Evolutionary conservation across 2,329 filamentous ascomycete species (phyloP).

Genomic region (Neurospora sp.): DNA sequence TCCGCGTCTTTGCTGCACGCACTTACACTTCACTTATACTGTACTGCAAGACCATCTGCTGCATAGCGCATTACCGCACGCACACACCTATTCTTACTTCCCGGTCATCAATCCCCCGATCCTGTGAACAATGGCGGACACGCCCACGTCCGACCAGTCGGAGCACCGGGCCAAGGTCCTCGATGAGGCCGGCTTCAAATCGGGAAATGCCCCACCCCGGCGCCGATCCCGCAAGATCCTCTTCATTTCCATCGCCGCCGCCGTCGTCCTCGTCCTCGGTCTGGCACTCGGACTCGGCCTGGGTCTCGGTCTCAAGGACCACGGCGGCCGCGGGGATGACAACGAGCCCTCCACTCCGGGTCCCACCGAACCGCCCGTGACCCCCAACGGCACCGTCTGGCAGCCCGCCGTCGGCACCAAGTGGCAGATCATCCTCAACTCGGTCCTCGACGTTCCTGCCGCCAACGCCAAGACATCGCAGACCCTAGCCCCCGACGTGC

Average conservation of each 20-base stretch:
- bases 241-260: conserved; percentile 16
- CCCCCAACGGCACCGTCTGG: conserved; percentile 30
- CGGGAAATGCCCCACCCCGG: conserved; percentile 5
- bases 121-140: neutral
- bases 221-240: conserved; percentile 9
- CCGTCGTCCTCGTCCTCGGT: conserved; percentile 25
- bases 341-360: conserved; percentile 15
- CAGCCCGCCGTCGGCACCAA: conserved; percentile 38
- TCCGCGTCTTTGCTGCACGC: neutral
- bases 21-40: neutral
- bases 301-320: conserved; percentile 33
- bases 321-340: conserved; percentile 7
- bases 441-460: conserved; percentile 30
- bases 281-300: conserved; percentile 47
- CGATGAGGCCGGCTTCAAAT: neutral
- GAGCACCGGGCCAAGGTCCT: neutral
- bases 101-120: neutral
- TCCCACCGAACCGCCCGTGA: conserved; percentile 10
- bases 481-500: conserved; percentile 33
- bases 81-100: neutral
- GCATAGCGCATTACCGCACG: neutral
- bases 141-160: neutral
- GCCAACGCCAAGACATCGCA: conserved; percentile 20
- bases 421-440: conserved; percentile 53
- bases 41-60: neutral